A percentile compares a stretch with the other conserved stretches of the same genome.
Evolutionary conservation across 176 grass and related monocot species (phyloP).

Genomic region (Tillandsia fasciculata): DNA sequence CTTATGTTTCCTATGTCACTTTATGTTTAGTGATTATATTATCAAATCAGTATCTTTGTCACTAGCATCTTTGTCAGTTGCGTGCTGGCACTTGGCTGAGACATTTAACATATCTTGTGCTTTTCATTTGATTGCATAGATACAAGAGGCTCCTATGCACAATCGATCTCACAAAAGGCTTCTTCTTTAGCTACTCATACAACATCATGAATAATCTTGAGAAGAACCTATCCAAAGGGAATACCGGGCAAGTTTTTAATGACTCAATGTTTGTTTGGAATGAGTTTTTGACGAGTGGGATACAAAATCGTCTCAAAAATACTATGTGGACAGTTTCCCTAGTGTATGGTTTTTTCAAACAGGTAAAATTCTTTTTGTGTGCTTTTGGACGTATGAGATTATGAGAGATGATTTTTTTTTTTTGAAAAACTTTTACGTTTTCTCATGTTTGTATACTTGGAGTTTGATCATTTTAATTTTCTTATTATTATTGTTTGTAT

Average conservation of each 20-base stretch:
- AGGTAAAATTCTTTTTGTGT: slow-evolving; percentile 27
- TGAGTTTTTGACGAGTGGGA: slow-evolving; percentile 54
- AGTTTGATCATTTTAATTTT: neutral
- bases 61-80: neutral
- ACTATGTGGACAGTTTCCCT: slow-evolving; percentile 69
- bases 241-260: slow-evolving; percentile 44
- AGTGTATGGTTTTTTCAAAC: slow-evolving; percentile 92
- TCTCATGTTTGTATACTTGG: neutral
- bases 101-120: neutral
- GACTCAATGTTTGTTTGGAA: slow-evolving; percentile 96
- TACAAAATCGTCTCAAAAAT: slow-evolving; percentile 47
- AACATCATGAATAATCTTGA: slow-evolving; percentile 78
- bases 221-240: slow-evolving; percentile 61
- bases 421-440: neutral
- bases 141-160: slow-evolving; percentile 80
- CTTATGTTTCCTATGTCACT: no score
- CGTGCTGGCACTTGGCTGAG: neutral
- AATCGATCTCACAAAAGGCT: slow-evolving; percentile 88
- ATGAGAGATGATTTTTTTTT: slow-evolving; percentile 9
- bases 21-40: no score
- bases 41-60: neutral
- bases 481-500: neutral
- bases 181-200: slow-evolving; percentile 92
- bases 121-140: slow-evolving; percentile 35
- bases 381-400: neutral